These are phyloP conservation scores for Sphagnum tenellum DNA, from an alignment of 225 moss, liverwort and hornwort species.

Conservation along the genomic window DNA sequence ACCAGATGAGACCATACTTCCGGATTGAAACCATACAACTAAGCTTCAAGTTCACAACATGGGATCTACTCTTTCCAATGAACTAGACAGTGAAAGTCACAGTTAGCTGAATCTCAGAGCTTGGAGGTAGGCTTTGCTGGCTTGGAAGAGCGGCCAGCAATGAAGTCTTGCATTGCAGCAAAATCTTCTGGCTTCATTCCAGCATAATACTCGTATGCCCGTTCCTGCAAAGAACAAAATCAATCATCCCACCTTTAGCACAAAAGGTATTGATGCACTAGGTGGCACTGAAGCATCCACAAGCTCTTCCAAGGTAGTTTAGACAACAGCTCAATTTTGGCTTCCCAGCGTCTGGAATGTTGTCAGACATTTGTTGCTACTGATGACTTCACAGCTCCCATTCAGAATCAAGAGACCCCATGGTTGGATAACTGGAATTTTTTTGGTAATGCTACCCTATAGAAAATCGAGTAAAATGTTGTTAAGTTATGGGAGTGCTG, in stretches of 20 bases:
- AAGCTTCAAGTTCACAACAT: too few relatives aligned
- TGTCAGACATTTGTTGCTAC: too few relatives aligned
- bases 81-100: too few relatives aligned
- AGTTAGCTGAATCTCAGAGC: slow-evolving; percentile 16
- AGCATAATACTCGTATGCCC: slow-evolving; percentile 61
- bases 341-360: background rate
- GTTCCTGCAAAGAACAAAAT: slow-evolving; percentile 30
- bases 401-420: too few relatives aligned
- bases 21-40: too few relatives aligned
- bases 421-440: background rate
- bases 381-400: too few relatives aligned
- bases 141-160: slow-evolving; percentile 52
- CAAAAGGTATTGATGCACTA: background rate
- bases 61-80: too few relatives aligned
- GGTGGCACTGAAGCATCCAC: background rate
- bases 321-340: background rate
- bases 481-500: too few relatives aligned
- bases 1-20: too few relatives aligned
- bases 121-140: slow-evolving; percentile 43
- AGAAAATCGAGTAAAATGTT: background rate
- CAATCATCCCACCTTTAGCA: background rate
- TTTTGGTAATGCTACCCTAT: background rate
- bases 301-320: background rate
- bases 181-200: slow-evolving; percentile 74
- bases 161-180: slow-evolving; percentile 79